These are phyloP conservation scores for Cenchrus purpureus DNA, from an alignment of 176 grass and related monocot species.

Conservation along the genomic window DNA sequence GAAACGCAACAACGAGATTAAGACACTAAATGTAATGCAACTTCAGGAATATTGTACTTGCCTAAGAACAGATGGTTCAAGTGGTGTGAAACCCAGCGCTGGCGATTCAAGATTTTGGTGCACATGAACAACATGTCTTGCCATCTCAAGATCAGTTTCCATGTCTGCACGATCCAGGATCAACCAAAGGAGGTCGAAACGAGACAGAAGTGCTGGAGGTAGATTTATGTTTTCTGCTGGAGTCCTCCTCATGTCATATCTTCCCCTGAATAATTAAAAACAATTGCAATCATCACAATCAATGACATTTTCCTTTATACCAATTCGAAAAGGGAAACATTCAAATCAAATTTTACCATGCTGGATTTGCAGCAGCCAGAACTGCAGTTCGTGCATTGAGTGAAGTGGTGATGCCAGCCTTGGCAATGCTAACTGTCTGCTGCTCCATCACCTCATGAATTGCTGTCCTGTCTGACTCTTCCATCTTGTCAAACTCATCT, in stretches of 20 bases:
- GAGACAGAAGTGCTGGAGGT: slow-evolving; percentile 94
- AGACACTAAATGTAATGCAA: not conserved
- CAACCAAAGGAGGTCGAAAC: slow-evolving; percentile 96
- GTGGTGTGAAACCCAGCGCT: slow-evolving; percentile 86
- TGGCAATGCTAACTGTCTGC: slow-evolving; percentile 98
- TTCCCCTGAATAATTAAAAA: slow-evolving; percentile 67
- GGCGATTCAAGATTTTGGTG: slow-evolving; percentile 98
- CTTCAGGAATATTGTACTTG: slow-evolving; percentile 39
- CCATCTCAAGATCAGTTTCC: slow-evolving; percentile 99
- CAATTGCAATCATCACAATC: slow-evolving; percentile 27
- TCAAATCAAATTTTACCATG: slow-evolving; percentile 67
- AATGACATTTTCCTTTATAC: slow-evolving; percentile 18
- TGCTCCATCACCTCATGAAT: slow-evolving; percentile 99
- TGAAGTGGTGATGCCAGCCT: slow-evolving; percentile 98
- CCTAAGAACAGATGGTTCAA: slow-evolving; percentile 96
- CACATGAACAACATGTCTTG: slow-evolving; percentile 93
- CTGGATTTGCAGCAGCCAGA: slow-evolving; percentile 94
- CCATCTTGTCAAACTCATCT: slow-evolving; percentile 99
- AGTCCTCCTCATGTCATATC: slow-evolving; percentile 96
- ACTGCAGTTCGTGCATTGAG: slow-evolving; percentile 98
- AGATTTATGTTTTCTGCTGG: slow-evolving; percentile 99
- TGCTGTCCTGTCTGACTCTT: slow-evolving; percentile 97
- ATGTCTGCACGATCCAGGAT: slow-evolving; percentile 98
- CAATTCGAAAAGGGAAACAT: slow-evolving; percentile 12
- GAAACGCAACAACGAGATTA: not conserved